Evolutionary conservation across 2,329 filamentous ascomycete species (phyloP).

Genomic region (Monosporascus sp.): DNA sequence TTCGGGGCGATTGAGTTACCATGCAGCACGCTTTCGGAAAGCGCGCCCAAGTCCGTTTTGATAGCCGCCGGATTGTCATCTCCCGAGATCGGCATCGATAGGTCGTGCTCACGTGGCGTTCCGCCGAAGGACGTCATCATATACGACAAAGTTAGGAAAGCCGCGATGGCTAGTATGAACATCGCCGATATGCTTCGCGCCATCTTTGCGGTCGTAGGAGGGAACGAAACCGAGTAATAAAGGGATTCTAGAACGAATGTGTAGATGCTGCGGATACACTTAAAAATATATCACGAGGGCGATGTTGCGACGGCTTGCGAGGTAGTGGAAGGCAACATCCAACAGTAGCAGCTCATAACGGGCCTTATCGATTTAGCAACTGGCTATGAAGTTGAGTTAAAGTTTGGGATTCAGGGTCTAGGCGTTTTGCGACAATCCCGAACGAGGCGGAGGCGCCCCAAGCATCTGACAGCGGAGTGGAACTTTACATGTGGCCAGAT

Average conservation of each 20-base stretch:
- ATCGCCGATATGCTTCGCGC: slow-evolving; percentile 50
- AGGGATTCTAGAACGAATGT: background rate
- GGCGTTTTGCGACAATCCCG: background rate
- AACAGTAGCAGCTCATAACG: background rate
- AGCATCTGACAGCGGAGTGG: background rate
- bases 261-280: too few species aligned
- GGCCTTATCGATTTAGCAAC: too few species aligned
- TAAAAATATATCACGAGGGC: background rate
- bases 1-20: slow-evolving; percentile 74
- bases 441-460: too few species aligned
- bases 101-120: slow-evolving; percentile 15
- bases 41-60: slow-evolving; percentile 34
- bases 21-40: slow-evolving; percentile 48
- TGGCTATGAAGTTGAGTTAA: too few species aligned
- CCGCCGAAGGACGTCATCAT: slow-evolving; percentile 50
- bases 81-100: slow-evolving; percentile 20
- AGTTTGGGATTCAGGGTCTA: background rate
- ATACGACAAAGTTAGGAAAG: slow-evolving; percentile 49
- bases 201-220: slow-evolving; percentile 30
- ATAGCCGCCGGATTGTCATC: slow-evolving; percentile 9
- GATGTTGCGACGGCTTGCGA: background rate
- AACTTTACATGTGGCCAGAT: background rate
- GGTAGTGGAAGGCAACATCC: background rate
- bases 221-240: background rate
- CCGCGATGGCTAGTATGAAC: slow-evolving; percentile 48